Evolutionary conservation across 495 filamentous ascomycete species (phyloP).

Genomic region (Neurospora sp.): DNA sequence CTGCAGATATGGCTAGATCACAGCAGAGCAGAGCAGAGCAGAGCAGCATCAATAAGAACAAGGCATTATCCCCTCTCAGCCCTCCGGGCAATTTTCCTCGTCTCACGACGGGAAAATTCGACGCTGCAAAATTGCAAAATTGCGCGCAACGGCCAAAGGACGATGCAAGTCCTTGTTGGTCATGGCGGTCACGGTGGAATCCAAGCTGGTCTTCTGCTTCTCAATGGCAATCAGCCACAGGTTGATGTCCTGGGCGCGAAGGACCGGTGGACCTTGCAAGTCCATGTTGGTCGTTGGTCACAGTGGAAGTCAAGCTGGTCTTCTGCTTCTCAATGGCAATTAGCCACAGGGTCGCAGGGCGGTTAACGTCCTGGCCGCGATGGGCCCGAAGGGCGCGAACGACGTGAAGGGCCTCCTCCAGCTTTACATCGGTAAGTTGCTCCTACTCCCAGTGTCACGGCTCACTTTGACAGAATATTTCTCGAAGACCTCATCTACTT

Average conservation of each 20-base stretch:
- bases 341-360: slow-evolving; percentile 41
- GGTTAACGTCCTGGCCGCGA: slow-evolving; percentile 46
- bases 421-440: slow-evolving; percentile 45
- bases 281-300: slow-evolving; percentile 60
- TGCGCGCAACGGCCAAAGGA: not conserved
- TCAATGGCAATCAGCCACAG: slow-evolving; percentile 69
- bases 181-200: slow-evolving; percentile 37
- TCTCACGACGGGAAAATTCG: not conserved
- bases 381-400: slow-evolving; percentile 27
- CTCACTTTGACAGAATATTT: slow-evolving; percentile 58
- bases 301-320: slow-evolving; percentile 12
- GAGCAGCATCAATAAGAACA: not conserved
- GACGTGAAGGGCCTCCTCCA: slow-evolving; percentile 46
- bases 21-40: not conserved
- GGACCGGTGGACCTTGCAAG: slow-evolving; percentile 41
- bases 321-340: slow-evolving; percentile 65
- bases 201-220: slow-evolving; percentile 34
- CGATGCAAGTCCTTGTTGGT: slow-evolving; percentile 70
- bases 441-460: not conserved
- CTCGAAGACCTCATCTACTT: slow-evolving; percentile 47
- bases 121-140: not conserved
- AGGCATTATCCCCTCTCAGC: not conserved
- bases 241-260: slow-evolving; percentile 52
- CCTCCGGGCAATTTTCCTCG: not conserved
- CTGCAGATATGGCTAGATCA: too few species aligned